These are phyloP conservation scores for Euryodendron excelsum DNA, from an alignment of 148 eudicot species.

Conservation along the genomic window DNA sequence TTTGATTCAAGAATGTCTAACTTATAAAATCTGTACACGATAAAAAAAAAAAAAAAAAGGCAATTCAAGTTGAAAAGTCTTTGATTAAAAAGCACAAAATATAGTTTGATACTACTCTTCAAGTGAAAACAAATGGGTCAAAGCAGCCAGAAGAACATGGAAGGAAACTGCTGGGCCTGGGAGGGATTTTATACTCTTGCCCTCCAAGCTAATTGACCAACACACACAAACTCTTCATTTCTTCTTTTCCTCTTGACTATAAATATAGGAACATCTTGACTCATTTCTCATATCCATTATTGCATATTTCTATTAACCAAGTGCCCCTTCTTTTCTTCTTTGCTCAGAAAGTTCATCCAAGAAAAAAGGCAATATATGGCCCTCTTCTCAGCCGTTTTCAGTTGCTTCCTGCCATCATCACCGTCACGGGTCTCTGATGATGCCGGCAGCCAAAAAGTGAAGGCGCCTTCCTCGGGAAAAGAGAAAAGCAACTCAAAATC, in stretches of 20 bases:
- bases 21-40: too few relatives aligned
- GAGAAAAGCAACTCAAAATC: too few relatives aligned
- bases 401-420: background rate
- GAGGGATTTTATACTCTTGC: too few relatives aligned
- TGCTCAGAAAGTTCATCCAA: too few relatives aligned
- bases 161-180: too few relatives aligned
- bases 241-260: background rate
- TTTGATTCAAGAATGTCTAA: too few relatives aligned
- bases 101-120: background rate
- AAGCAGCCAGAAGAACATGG: background rate
- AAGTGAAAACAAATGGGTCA: background rate
- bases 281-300: background rate
- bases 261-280: background rate
- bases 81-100: background rate
- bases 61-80: background rate
- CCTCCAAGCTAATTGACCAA: background rate
- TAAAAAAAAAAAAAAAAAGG: background rate
- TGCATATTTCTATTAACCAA: too few relatives aligned
- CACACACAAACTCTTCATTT: background rate
- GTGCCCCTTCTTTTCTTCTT: too few relatives aligned
- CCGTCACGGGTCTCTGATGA: background rate
- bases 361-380: too few relatives aligned
- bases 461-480: background rate
- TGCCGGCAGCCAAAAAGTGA: background rate
- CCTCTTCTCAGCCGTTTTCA: background rate